Base-by-base conservation (phyloP, 495 filamentous ascomycete genomes). In the Xeromyces bisporus region DNA sequence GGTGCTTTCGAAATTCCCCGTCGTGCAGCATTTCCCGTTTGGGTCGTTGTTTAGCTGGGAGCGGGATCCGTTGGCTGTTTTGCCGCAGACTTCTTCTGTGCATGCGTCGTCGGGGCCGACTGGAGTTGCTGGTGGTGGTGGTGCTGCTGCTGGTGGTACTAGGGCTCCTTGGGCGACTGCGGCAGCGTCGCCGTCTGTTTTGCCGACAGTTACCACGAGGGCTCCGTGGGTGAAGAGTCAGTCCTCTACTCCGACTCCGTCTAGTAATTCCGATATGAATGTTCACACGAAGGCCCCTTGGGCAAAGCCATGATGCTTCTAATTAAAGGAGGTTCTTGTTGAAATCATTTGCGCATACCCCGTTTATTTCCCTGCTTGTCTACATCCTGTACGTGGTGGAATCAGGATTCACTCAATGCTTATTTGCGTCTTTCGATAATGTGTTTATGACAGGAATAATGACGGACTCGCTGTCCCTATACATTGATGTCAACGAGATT, bases 1-100 rank as follows among this genome's bases (percentile, higher is more conserved):
- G 47, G 73, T 78, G 9, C 56, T 79, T 12, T 70, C 69, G 3
- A 79, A 78, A 39, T 79, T 76, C 40, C 74, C 74, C 1, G 74
- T 78, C 11, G 71, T 79, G 14, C 74, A 79, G 43, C 74, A 79
- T 42, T 79, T 79, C 36, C 66, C 59, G 6, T 77, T 79, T 37
- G 86, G 86, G 18, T 79, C 75, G 18, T 53, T 94, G 7, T 89
- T 91, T 48, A 70, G 62, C 35, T 93, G 81, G 80, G 79, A 89
- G 9, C 56, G 55, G 28, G 77, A 91, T 44, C 77, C 80, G 0
- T 55, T 66, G 34, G 75, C 77, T 0, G 29, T 55, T 2, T 33
- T 41, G 1, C 59, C 64, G 1, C 46, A 50, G 10, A n/a, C n/a
- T n/a, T 37, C 54, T 6, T 63, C 66, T 10, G 49, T 69, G 0